A percentile compares a stretch with the other conserved stretches of the same genome.
phyloP scores from a whole-genome alignment of 2,329 filamentous ascomycete genomes.

The Phyllachora maydis region DNA sequence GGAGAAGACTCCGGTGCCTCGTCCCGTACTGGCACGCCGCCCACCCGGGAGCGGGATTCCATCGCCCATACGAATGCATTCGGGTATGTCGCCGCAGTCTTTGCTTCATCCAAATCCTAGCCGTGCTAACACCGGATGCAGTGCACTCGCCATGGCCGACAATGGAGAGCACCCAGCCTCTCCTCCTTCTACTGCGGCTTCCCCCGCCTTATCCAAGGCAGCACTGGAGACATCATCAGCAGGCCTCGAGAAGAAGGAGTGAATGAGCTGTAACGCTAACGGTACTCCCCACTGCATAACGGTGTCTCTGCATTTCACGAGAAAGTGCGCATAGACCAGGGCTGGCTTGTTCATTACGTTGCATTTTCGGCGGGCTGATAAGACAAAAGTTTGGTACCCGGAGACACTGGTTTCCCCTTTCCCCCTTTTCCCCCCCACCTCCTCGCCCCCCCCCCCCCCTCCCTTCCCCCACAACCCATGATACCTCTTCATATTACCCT shows the following conservation, averaged over 20 bases:
- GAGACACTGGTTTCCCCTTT: constrained; percentile 20
- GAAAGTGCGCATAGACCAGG: constrained; percentile 26
- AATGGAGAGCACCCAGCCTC: constrained; percentile 45
- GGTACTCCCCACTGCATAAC: constrained; percentile 11
- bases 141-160: no score
- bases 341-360: constrained; percentile 21
- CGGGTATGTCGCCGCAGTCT: constrained; percentile 61
- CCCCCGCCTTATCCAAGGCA: constrained; percentile 43
- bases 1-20: constrained; percentile 74
- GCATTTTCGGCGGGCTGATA: constrained; percentile 25
- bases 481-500: no score
- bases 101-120: no score
- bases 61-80: constrained; percentile 73
- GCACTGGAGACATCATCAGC: constrained; percentile 30
- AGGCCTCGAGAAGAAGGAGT: constrained; percentile 26
- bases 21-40: constrained; percentile 77
- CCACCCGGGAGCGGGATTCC: constrained; percentile 26
- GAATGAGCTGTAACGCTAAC: no score
- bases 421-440: no score
- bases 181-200: constrained; percentile 47
- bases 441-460: no score
- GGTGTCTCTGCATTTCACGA: constrained; percentile 19
- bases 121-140: no score
- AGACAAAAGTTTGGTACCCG: constrained; percentile 25
- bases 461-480: no score